A percentile compares a stretch with the other conserved stretches of the same genome.
phyloP scores from a whole-genome alignment of 1,284 basidiomycete genomes.

The Cutaneotrichosporon mucoides region DNA sequence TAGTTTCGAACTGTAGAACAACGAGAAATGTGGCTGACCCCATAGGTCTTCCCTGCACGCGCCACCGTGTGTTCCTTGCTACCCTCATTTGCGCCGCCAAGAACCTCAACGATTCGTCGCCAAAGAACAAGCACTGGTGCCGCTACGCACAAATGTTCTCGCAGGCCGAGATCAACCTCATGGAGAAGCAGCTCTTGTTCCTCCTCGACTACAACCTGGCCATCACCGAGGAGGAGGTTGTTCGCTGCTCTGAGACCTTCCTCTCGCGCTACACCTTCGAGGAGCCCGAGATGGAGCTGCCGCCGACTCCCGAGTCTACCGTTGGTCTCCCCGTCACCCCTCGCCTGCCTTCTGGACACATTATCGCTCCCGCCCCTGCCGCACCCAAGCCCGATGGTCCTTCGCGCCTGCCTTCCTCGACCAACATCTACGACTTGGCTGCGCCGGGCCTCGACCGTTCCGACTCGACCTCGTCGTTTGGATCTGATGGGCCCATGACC shows the following conservation, averaged over 20 bases:
- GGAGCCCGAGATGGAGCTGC: conserved; percentile 6
- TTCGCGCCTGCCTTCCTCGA: neutral
- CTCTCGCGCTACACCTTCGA: conserved; percentile 45
- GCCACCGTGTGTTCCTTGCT: conserved; percentile 93
- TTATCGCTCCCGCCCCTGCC: conserved; percentile 12
- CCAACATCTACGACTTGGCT: conserved; percentile 4
- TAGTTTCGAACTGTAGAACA: neutral
- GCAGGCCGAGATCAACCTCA: conserved; percentile 70
- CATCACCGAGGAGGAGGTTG: conserved; percentile 54
- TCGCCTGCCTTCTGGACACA: conserved; percentile 16
- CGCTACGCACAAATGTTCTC: conserved; percentile 65
- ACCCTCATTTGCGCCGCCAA: conserved; percentile 94
- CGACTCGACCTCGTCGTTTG: conserved; percentile 46
- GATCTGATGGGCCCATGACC: conserved; percentile 41
- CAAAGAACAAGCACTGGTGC: conserved; percentile 92
- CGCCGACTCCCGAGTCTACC: conserved; percentile 24
- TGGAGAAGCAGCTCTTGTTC: conserved; percentile 92
- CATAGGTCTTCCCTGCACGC: conserved; percentile 81
- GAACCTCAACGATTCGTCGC: conserved; percentile 93
- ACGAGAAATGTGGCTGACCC: neutral
- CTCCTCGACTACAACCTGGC: conserved; percentile 66
- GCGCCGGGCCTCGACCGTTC: conserved; percentile 47
- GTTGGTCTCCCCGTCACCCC: conserved; percentile 35
- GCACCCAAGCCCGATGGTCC: conserved; percentile 1
- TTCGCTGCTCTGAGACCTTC: conserved; percentile 77